Conservation (phyloP, 108 stramenopile species). For the Nannochloropsis salina region DNA sequence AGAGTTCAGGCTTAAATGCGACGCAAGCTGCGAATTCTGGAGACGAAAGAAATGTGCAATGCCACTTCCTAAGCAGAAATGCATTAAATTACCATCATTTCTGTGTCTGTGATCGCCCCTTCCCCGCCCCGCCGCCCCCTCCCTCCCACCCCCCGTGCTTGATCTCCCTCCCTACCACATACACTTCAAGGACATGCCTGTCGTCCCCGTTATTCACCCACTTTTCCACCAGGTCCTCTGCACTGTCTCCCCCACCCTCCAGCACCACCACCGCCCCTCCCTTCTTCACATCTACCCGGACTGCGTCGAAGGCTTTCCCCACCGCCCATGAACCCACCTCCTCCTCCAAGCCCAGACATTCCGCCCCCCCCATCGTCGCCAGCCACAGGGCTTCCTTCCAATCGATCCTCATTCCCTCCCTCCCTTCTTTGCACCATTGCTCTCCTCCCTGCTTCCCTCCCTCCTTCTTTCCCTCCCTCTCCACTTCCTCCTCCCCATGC, state of each 20-base stretch:
- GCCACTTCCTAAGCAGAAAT: neutral
- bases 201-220: constrained; percentile 48
- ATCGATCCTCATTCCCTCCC: constrained; percentile 5
- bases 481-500: neutral
- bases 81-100: too few relatives aligned
- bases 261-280: neutral
- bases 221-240: constrained; percentile 33
- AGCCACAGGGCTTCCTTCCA: constrained; percentile 54
- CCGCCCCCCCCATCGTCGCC: constrained; percentile 60
- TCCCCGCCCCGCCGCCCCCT: too few relatives aligned
- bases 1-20: neutral
- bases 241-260: constrained; percentile 29
- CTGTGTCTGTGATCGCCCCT: too few relatives aligned
- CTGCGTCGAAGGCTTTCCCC: constrained; percentile 57
- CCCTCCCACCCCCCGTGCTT: neutral
- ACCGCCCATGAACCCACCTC: constrained; percentile 52
- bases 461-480: neutral
- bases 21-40: neutral
- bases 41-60: neutral
- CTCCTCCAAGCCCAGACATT: constrained; percentile 50
- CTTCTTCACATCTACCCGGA: constrained; percentile 27
- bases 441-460: neutral
- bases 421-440: neutral
- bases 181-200: constrained; percentile 36
- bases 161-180: constrained; percentile 23